These are phyloP conservation scores for Colletotrichum sp. DNA, from an alignment of 2,329 filamentous ascomycete species.

Conservation along the genomic window DNA sequence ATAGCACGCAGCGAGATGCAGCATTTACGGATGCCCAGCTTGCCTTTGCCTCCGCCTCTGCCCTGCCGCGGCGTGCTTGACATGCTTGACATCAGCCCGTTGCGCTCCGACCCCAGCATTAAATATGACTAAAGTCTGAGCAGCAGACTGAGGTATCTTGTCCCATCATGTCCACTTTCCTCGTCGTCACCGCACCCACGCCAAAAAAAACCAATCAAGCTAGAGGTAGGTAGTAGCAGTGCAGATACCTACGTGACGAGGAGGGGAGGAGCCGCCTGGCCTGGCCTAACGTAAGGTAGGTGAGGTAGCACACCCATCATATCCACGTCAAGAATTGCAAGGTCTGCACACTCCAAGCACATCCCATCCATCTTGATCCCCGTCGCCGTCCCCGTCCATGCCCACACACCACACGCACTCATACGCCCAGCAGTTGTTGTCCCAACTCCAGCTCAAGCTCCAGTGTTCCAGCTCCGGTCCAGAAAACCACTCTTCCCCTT, in stretches of 20 bases:
- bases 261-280: constrained; percentile 1
- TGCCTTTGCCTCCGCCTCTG: background rate
- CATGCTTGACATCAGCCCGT: background rate
- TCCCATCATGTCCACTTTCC: background rate
- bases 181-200: background rate
- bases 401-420: background rate
- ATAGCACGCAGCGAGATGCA: background rate
- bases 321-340: background rate
- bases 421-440: background rate
- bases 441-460: background rate
- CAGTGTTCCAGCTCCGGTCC: background rate
- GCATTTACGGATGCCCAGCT: background rate
- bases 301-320: constrained; percentile 1
- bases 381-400: background rate
- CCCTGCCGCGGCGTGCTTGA: background rate
- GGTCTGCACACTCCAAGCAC: background rate
- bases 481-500: constrained; percentile 8
- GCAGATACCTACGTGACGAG: background rate
- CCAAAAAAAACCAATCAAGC: background rate
- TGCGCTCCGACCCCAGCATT: constrained; percentile 12
- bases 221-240: background rate
- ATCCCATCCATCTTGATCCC: background rate
- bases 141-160: background rate
- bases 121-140: background rate
- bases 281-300: background rate